Base-by-base conservation (phyloP, 2,329 filamentous ascomycete species). In the Xylariaceae sp. region DNA sequence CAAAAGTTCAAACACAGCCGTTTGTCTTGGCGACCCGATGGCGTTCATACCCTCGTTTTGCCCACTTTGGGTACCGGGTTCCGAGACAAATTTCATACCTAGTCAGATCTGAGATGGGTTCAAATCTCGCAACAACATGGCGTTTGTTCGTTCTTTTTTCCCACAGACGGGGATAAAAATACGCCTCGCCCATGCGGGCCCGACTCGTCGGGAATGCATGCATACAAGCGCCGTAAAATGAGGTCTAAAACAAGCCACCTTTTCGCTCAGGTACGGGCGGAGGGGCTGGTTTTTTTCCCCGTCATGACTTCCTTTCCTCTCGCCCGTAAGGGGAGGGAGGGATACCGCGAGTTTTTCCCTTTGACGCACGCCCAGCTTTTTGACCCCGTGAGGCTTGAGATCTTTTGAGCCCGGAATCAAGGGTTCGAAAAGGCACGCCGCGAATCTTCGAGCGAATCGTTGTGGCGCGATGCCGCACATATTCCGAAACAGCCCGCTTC, bases 211-310 rank as follows among this genome's bases (percentile, higher is more conserved):
- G 39, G 7, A 11, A 13, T 52, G 52, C n/a, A 37, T 57, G 13
- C 9, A 51, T 13, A 51, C 6, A 55, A 37, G 35, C n/a, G 8
- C n/a, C 13, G 42, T 23, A n/a, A 53, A 53, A 53, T 5, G 23
- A 30, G 23, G 11, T 35, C 34, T 15, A 18, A 35, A 3, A 2
- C 13, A 44, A 37, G 50, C 42, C 54, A 53, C 23, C 4, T 30
- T 30, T 30, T n/a, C 42, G 51, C 51, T 57, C 54, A 48, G 45
- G 55, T 45, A 57, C 54, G 54, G 54, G 17, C 17, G 17, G 17
- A 18, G 37, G 37, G 37, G 37, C 11, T 42, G 8, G 37, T 8
- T 42, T 30, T 30, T 30, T 30, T 5, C 23, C 23, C 23, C 4
- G 4, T 30, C 23, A 30, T 30, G 23, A 30, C 5, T 30, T 30